phyloP scores from a whole-genome alignment of 148 eudicot genomes.

The Rhododendron vialii region DNA sequence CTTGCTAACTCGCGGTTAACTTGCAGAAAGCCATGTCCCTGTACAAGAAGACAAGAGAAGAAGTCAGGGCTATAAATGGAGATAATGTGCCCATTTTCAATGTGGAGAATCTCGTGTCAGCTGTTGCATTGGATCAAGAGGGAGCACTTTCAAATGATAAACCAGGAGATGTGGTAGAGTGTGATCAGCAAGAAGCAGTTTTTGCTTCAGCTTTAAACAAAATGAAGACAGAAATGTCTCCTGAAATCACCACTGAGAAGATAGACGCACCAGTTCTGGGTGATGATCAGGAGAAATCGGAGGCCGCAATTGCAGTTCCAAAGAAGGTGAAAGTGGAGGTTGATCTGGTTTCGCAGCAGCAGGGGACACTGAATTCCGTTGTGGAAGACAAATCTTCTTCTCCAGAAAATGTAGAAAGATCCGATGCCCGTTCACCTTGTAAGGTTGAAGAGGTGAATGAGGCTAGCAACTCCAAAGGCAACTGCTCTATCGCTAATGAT shows the following conservation, averaged over 20 bases:
- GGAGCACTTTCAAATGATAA: slow-evolving; percentile 8
- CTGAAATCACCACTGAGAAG: slow-evolving; percentile 1
- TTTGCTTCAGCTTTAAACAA: slow-evolving; percentile 9
- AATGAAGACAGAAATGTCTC: slow-evolving; percentile 16
- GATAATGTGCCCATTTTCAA: slow-evolving; percentile 11
- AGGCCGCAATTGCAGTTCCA: background rate
- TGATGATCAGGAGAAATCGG: slow-evolving; percentile 7
- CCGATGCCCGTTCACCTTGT: slow-evolving; percentile 14
- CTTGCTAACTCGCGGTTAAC: background rate
- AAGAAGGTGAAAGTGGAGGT: slow-evolving; percentile 25
- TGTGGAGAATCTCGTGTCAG: background rate
- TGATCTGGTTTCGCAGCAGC: slow-evolving; percentile 20
- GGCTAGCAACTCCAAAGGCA: slow-evolving; percentile 14
- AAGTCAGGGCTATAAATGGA: slow-evolving; percentile 8
- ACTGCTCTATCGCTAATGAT: slow-evolving; percentile 19
- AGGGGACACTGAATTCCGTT: slow-evolving; percentile 3
- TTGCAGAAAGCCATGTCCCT: slow-evolving; percentile 57
- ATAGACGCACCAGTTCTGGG: background rate
- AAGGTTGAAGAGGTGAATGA: slow-evolving; percentile 14
- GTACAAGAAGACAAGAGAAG: slow-evolving; percentile 34
- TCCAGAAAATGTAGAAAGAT: slow-evolving; percentile 5
- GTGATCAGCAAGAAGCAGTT: slow-evolving; percentile 18
- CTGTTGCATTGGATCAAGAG: slow-evolving; percentile 4
- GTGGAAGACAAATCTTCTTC: slow-evolving; percentile 10
- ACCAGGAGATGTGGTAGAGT: slow-evolving; percentile 3